Conservation (phyloP, 2,329 filamentous ascomycete species). For the Colletotrichum euphorbiae region DNA sequence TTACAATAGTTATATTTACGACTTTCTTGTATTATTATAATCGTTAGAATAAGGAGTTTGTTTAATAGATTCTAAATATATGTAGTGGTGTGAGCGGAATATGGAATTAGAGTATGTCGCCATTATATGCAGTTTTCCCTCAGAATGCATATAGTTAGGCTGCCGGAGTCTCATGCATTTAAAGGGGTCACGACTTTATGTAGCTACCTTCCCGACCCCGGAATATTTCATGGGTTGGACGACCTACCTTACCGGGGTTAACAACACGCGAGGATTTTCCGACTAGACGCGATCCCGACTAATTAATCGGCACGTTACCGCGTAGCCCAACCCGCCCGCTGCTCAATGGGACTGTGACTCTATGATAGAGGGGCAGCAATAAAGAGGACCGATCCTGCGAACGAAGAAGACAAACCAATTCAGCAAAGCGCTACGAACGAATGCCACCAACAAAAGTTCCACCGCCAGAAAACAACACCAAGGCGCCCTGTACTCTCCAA, state of each 20-base stretch:
- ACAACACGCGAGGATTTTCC: conserved; percentile 39
- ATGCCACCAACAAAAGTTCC: not conserved
- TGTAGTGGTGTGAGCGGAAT: no score
- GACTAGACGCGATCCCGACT: conserved; percentile 34
- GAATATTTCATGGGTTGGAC: conserved; percentile 32
- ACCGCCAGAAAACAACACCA: not conserved
- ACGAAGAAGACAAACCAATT: not conserved
- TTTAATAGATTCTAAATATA: no score
- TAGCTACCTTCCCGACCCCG: conserved; percentile 21
- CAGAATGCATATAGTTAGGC: no score
- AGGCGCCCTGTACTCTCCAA: conserved; percentile 39
- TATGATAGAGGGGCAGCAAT: conserved; percentile 27
- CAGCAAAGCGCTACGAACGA: not conserved
- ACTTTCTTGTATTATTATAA: no score
- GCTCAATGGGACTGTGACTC: conserved; percentile 12
- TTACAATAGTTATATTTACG: no score
- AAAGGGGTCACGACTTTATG: no score
- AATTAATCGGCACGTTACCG: conserved; percentile 36
- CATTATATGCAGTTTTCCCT: no score
- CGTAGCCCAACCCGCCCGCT: conserved; percentile 17
- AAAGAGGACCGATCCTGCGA: not conserved
- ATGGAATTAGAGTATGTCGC: no score
- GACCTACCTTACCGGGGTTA: conserved; percentile 18
- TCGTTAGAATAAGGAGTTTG: no score
- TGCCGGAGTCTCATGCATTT: no score